phyloP scores from a whole-genome alignment of 495 filamentous ascomycete species.

The Lentithecium fluviatile region DNA sequence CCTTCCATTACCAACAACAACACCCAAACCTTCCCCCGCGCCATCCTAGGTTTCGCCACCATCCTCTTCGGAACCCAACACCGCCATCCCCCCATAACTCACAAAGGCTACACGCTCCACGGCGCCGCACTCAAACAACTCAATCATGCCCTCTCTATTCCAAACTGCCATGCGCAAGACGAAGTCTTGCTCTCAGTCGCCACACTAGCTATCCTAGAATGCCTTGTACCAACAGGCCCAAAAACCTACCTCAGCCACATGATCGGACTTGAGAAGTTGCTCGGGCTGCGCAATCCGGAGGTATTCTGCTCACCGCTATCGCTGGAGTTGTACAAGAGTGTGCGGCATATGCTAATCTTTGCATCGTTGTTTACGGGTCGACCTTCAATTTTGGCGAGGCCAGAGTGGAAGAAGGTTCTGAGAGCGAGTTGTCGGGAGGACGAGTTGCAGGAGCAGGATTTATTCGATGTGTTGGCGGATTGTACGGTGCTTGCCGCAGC shows the following conservation, averaged over 20 bases:
- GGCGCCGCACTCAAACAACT: constrained; percentile 15
- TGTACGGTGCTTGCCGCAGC: constrained; percentile 1
- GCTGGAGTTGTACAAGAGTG: neutral
- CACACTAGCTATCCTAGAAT: constrained; percentile 15
- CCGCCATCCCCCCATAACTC: neutral
- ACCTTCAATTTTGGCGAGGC: constrained; percentile 5
- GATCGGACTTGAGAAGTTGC: constrained; percentile 11
- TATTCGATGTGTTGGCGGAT: constrained; percentile 18
- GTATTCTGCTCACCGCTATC: neutral
- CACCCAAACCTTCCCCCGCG: neutral
- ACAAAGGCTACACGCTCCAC: constrained; percentile 9
- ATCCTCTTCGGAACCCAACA: constrained; percentile 15
- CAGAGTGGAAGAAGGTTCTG: constrained; percentile 14
- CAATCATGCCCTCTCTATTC: constrained; percentile 6
- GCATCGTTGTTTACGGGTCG: neutral
- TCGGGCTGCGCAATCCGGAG: neutral
- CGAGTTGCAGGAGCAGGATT: constrained; percentile 1
- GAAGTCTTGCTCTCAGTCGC: constrained; percentile 13
- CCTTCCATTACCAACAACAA: too few relatives aligned
- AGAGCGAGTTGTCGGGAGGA: neutral
- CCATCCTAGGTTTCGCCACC: constrained; percentile 11
- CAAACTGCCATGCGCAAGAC: neutral
- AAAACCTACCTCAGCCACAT: constrained; percentile 15
- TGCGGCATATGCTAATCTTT: constrained; percentile 9
- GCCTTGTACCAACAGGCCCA: constrained; percentile 6